Conservation (phyloP, 208 protist genomes). For the Acanthamoeba royreba region DNA sequence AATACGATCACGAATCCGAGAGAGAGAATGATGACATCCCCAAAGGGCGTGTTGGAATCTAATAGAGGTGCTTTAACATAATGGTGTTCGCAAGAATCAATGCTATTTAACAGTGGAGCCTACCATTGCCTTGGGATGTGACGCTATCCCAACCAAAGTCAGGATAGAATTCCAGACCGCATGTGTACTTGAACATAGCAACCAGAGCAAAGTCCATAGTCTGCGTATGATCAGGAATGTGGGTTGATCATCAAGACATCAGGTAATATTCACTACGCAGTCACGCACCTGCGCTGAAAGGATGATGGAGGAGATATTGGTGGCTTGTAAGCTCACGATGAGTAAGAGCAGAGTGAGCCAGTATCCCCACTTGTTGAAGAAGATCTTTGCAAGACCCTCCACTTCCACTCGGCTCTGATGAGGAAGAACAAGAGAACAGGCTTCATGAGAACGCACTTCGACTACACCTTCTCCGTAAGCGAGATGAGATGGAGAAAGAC, state of each 20-base stretch:
- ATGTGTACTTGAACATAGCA: conserved; percentile 6
- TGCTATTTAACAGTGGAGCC: neutral
- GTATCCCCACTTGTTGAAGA: conserved; percentile 10
- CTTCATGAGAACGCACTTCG: too few species aligned
- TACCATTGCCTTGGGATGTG: neutral
- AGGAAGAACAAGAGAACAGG: neutral
- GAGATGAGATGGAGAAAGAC: too few species aligned
- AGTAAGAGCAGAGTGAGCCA: neutral
- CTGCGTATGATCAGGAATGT: too few species aligned
- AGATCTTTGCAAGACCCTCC: neutral
- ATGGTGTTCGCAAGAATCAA: neutral
- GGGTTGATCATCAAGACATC: too few species aligned
- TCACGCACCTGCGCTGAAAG: neutral
- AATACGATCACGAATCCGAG: neutral
- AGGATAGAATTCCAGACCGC: neutral
- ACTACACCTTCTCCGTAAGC: too few species aligned
- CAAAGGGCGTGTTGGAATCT: neutral
- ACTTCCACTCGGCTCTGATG: neutral
- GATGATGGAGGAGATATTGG: conserved; percentile 19
- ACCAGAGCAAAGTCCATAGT: neutral
- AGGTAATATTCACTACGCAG: too few species aligned
- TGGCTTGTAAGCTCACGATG: neutral
- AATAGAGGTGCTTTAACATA: too few species aligned
- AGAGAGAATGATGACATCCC: neutral
- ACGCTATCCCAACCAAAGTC: neutral